These are phyloP conservation scores for Diplodia scrobiculata DNA, from an alignment of 2,329 filamentous ascomycete genomes.

Conservation along the genomic window DNA sequence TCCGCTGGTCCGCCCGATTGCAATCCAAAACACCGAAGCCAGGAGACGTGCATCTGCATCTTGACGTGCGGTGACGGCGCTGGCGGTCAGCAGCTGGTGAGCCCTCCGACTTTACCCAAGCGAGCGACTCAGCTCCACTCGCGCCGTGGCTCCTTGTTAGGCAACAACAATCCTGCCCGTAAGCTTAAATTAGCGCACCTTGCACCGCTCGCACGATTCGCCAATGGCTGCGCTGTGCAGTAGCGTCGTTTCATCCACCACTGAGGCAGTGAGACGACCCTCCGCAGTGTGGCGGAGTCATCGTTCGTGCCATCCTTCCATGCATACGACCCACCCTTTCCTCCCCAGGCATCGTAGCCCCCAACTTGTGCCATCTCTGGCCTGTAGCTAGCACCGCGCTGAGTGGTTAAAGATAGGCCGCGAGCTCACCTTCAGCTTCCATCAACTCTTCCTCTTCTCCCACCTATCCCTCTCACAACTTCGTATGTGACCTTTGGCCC, in stretches of 20 bases:
- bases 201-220: neutral
- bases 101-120: conserved; percentile 4
- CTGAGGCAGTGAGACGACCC: conserved; percentile 3
- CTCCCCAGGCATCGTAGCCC: neutral
- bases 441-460: neutral
- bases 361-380: neutral
- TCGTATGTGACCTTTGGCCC: too few species aligned
- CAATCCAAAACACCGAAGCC: neutral
- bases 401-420: conserved; percentile 2
- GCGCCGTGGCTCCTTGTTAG: neutral
- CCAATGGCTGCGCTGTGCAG: neutral
- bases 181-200: neutral
- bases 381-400: neutral
- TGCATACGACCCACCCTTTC: neutral
- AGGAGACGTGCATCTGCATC: neutral
- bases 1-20: neutral
- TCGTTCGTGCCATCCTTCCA: neutral
- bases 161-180: neutral
- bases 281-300: conserved; percentile 12
- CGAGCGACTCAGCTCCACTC: neutral
- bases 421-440: neutral
- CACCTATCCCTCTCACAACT: too few species aligned
- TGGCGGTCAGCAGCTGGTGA: neutral
- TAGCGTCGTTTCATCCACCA: conserved; percentile 16
- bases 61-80: neutral